Base-by-base conservation (phyloP, 306 rosid species). In the Castanea sativa region DNA sequence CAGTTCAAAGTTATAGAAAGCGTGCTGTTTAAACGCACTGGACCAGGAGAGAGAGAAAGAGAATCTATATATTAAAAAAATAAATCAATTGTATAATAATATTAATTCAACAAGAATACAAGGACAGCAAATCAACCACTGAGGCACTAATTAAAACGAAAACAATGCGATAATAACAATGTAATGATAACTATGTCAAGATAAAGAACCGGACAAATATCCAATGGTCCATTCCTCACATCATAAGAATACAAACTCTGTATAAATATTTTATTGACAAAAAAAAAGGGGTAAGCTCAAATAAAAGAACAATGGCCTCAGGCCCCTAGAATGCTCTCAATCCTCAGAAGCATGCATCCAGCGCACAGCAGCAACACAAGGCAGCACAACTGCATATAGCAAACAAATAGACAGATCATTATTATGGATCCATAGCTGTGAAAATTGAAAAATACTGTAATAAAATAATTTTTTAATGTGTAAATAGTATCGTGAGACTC, bases 331-430 rank as follows among this genome's bases (percentile, higher is more conserved):
- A 33, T 55, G 41, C 67, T 76, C 6, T 16, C 20, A 27, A 23
- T 25, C 61, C 78, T 80, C 78, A 93, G 82, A 84, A 91, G 86
- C 98, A 93, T 0, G 86, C 91, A 45, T 93, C 97, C 94, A 93
- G 81, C 35, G 55, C 78, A 63, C 45, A 41, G 45, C 45, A 41
- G 0, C 45, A 41, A 41, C 45, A 41, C 45, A 41, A 2, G 45
- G 45, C 94, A 68, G 97, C 98, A 82, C 87, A 88, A 83, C 96
- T 89, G 90, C 83, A 41, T 8, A 75, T 14, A 6, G 32, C 43
- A 61, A 21, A 5, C 45, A 69, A 53, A 27, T 23, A 73, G 63
- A 15, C 1, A 21, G 15, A 23, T 5, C 13, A 71, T 71, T n/a
- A 25, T 1, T 43, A n/a, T n/a, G n/a, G n/a, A n/a, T n/a, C n/a